phyloP scores from a whole-genome alignment of 2,329 filamentous ascomycete species.

The Didymella keratinophila region DNA sequence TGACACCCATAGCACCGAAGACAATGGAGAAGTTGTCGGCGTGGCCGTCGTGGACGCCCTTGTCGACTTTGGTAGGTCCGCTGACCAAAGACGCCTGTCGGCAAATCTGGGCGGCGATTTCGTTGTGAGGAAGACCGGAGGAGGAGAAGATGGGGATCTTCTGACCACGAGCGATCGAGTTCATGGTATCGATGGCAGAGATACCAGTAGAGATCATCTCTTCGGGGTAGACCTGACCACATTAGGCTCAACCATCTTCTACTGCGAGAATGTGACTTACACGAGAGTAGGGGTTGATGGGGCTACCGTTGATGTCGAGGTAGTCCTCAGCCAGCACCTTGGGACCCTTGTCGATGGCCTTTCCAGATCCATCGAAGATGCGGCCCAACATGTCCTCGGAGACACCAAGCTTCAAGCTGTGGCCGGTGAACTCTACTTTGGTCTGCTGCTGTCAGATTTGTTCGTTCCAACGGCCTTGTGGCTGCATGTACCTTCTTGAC shows the following conservation, averaged over 20 bases:
- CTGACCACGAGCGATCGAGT: conserved; percentile 90
- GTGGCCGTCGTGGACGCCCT: conserved; percentile 94
- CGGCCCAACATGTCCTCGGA: conserved; percentile 99
- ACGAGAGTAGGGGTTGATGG: conserved; percentile 97
- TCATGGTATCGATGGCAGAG: conserved; percentile 98
- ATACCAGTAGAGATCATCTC: conserved; percentile 99
- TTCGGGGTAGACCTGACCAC: conserved; percentile 86
- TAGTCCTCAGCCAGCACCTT: conserved; percentile 98
- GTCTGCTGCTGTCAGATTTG: conserved; percentile 65
- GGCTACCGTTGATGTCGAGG: conserved; percentile 97
- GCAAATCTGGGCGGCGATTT: conserved; percentile 98
- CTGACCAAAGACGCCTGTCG: conserved; percentile 94
- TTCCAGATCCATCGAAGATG: conserved; percentile 97
- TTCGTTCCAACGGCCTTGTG: conserved; percentile 20
- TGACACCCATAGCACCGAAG: conserved; percentile 99
- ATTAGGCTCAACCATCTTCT: conserved; percentile 35
- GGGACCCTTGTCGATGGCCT: conserved; percentile 97
- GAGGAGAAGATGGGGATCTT: conserved; percentile 99
- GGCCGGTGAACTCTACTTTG: conserved; percentile 94
- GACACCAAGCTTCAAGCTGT: conserved; percentile 97
- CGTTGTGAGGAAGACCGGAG: conserved; percentile 97
- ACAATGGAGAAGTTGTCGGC: conserved; percentile 99
- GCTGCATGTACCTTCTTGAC: conserved; percentile 78
- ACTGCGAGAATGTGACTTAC: conserved; percentile 61
- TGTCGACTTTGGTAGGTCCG: conserved; percentile 91